These are phyloP conservation scores for Leccinellum albellum DNA, from an alignment of 768 basidiomycete genomes.

Conservation along the genomic window DNA sequence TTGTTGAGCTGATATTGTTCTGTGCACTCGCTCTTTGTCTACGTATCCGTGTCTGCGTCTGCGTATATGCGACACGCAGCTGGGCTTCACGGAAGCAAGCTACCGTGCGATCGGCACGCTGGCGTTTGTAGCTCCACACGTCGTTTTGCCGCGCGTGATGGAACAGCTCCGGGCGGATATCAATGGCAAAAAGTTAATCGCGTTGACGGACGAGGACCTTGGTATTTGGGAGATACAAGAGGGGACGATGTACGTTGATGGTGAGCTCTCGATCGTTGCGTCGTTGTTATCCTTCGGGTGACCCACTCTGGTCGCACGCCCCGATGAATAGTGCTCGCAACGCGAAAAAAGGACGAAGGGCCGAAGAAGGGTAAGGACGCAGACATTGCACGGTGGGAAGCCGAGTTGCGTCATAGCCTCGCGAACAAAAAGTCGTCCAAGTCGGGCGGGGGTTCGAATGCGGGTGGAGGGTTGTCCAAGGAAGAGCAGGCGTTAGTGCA, in stretches of 20 bases:
- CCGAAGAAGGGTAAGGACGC: conserved; percentile 79
- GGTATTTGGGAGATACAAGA: conserved; percentile 85
- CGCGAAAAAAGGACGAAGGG: conserved; percentile 49
- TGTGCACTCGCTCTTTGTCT: neutral
- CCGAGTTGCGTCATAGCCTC: conserved; percentile 81
- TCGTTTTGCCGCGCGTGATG: conserved; percentile 65
- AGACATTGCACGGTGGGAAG: conserved; percentile 93
- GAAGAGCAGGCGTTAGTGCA: conserved; percentile 81
- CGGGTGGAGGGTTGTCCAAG: conserved; percentile 57
- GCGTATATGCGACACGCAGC: conserved; percentile 21
- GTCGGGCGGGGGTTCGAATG: conserved; percentile 34
- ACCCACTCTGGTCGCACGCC: neutral
- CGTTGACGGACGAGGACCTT: conserved; percentile 68
- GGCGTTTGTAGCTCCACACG: conserved; percentile 71
- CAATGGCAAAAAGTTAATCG: conserved; percentile 50
- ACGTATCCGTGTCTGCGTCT: neutral
- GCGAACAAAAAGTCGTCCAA: conserved; percentile 63
- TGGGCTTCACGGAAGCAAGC: conserved; percentile 60
- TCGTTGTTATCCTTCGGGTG: neutral
- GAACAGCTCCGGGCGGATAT: conserved; percentile 65
- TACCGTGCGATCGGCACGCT: conserved; percentile 73
- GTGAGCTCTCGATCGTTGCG: conserved; percentile 33
- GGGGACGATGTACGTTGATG: conserved; percentile 78
- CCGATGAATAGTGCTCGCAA: conserved; percentile 52
- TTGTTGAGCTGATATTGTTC: neutral